phyloP scores from a whole-genome alignment of 805 yeast genomes.

The Tetrapisispora fleetii region DNA sequence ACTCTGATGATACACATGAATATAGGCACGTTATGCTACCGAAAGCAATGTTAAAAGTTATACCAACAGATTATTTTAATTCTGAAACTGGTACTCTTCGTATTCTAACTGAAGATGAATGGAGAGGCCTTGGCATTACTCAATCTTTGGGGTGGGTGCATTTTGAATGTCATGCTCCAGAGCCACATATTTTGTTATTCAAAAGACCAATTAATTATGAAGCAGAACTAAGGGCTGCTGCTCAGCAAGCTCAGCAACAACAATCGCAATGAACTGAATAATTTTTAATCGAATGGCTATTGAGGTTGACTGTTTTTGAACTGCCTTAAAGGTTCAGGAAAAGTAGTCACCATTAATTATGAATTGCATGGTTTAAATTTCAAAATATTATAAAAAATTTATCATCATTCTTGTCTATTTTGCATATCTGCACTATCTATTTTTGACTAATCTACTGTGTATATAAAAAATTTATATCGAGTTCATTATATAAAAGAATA shows the following conservation, averaged over 20 bases:
- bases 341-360: too few relatives aligned
- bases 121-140: conserved; percentile 97
- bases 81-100: conserved; percentile 90
- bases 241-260: conserved; percentile 19
- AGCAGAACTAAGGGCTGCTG: conserved; percentile 28
- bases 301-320: not conserved
- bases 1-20: conserved; percentile 85
- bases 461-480: too few relatives aligned
- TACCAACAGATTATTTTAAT: conserved; percentile 89
- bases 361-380: not conserved
- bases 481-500: too few relatives aligned
- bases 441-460: too few relatives aligned
- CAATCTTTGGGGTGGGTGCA: conserved; percentile 97
- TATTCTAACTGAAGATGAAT: conserved; percentile 86
- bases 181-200: conserved; percentile 90
- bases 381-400: not conserved
- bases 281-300: not conserved
- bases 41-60: conserved; percentile 85
- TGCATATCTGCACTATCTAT: too few relatives aligned
- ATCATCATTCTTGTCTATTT: too few relatives aligned
- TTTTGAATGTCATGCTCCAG: conserved; percentile 97
- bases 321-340: not conserved
- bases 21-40: conserved; percentile 96
- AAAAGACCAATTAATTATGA: conserved; percentile 57
- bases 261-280: conserved; percentile 1